Evolutionary conservation across 495 filamentous ascomycete genomes (phyloP), one percentile per base, ranked within the genome.

Genomic region (Penicilliopsis zonata): DNA sequence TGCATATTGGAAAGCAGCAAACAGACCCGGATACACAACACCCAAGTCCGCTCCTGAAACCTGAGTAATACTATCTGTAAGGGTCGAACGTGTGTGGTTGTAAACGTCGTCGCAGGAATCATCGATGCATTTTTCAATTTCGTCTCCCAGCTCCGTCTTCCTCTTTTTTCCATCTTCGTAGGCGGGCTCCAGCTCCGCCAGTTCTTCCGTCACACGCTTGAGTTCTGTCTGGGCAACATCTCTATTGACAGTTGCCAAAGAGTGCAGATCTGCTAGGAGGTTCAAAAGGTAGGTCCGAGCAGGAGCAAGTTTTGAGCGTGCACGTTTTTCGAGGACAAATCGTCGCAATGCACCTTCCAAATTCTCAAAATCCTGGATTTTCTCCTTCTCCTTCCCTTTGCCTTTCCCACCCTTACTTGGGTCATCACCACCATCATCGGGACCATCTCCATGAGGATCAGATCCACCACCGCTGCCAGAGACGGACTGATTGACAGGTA

Each of bases 211-310:
- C 6, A 96, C 83, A 25, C 86, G 74, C 37, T 93, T 80, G 12
- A 95, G 67, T 52, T 96, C 92, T 5, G 78, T 67, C 40, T 87
- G 74, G 13, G 84, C 86, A 16, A 93, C 74, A 36, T 94, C 86
- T 22, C 74, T 65, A 55, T 98, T 98, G 46, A 95, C 84, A 0
- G 71, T 72, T 2, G 88, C 88, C 23, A 98, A 63, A 6, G 72
- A 73, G 38, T 83, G 69, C 12, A 98, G 55, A 50, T 96, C 90
- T 30, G 80, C 74, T 26, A 98, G 69, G 24, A 96, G 72, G 50
- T 98, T 96, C 41, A 87, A 65, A n/a, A 98, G 76, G 46, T 96
- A 98, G 3, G 87, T 95, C 55, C 83, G 87, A 2, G 90, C 90
- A 13, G 90, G 90, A 9, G 90, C 90, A 41, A 98, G 71, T 57